These are phyloP conservation scores for Bretschneidera sinensis DNA, from an alignment of 345 rosid species.

Conservation along the genomic window DNA sequence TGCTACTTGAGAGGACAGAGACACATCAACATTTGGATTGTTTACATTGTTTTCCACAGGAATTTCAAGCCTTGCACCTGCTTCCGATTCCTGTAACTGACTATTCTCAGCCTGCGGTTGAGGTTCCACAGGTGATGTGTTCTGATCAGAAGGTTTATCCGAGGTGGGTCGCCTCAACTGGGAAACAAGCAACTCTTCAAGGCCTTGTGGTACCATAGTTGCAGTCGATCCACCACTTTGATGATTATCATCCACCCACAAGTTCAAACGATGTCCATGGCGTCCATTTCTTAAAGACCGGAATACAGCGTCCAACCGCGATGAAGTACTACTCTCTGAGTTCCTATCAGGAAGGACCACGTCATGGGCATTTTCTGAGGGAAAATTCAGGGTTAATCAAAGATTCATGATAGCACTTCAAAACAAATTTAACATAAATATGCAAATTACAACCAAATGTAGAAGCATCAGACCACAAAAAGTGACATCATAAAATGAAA, in stretches of 20 bases:
- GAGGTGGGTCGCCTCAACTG: constrained; percentile 68
- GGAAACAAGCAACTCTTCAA: constrained; percentile 89
- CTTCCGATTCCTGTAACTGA: constrained; percentile 41
- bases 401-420: background rate
- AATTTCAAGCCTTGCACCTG: constrained; percentile 36
- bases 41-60: constrained; percentile 43
- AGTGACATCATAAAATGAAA: no score
- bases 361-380: constrained; percentile 45
- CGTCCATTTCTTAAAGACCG: constrained; percentile 87
- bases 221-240: constrained; percentile 70
- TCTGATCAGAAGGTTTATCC: constrained; percentile 63
- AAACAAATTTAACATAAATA: background rate
- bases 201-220: constrained; percentile 72
- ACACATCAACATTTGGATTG: constrained; percentile 37
- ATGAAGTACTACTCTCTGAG: constrained; percentile 37
- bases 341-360: constrained; percentile 48
- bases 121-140: constrained; percentile 36
- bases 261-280: constrained; percentile 76
- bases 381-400: constrained; percentile 10
- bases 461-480: background rate
- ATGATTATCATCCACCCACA: constrained; percentile 90
- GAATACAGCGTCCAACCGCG: constrained; percentile 72
- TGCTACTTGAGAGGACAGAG: constrained; percentile 40
- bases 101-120: constrained; percentile 40
- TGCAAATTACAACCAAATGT: background rate